These are phyloP conservation scores for Ascochyta fabae DNA, from an alignment of 2,329 filamentous ascomycete species.

Conservation along the genomic window DNA sequence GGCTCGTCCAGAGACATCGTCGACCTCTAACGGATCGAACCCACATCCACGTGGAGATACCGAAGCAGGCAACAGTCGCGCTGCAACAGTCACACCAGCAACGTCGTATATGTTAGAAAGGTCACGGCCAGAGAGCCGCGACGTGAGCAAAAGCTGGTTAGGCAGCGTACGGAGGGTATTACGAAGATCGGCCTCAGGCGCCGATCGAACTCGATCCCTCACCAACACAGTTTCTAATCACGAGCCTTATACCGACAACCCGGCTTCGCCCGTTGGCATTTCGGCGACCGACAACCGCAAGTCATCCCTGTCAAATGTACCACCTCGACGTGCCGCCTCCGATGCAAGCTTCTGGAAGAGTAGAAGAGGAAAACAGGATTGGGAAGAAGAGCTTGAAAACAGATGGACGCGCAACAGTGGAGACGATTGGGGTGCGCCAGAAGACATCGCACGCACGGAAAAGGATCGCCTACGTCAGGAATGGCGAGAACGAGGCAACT, in stretches of 20 bases:
- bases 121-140: slow-evolving; percentile 24
- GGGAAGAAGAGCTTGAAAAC: slow-evolving; percentile 44
- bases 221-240: slow-evolving; percentile 31
- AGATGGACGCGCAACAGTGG: slow-evolving; percentile 45
- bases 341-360: slow-evolving; percentile 53
- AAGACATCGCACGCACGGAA: slow-evolving; percentile 41
- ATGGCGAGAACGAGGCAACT: slow-evolving; percentile 37
- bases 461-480: slow-evolving; percentile 40
- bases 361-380: slow-evolving; percentile 53
- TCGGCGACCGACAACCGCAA: slow-evolving; percentile 19
- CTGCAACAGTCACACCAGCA: slow-evolving; percentile 34
- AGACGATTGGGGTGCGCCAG: slow-evolving; percentile 45
- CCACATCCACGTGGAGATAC: slow-evolving; percentile 31
- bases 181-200: slow-evolving; percentile 35
- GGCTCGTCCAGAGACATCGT: slow-evolving; percentile 39
- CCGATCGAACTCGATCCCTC: slow-evolving; percentile 38
- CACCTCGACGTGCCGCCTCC: slow-evolving; percentile 52
- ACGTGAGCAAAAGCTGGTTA: slow-evolving; percentile 46
- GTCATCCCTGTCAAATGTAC: slow-evolving; percentile 28
- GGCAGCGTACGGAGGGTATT: slow-evolving; percentile 47
- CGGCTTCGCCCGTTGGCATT: slow-evolving; percentile 19
- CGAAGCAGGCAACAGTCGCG: slow-evolving; percentile 31
- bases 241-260: slow-evolving; percentile 41
- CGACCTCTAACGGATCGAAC: slow-evolving; percentile 36
- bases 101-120: slow-evolving; percentile 34